These are phyloP conservation scores for Acer negundo DNA, from an alignment of 345 rosid species.

Conservation along the genomic window DNA sequence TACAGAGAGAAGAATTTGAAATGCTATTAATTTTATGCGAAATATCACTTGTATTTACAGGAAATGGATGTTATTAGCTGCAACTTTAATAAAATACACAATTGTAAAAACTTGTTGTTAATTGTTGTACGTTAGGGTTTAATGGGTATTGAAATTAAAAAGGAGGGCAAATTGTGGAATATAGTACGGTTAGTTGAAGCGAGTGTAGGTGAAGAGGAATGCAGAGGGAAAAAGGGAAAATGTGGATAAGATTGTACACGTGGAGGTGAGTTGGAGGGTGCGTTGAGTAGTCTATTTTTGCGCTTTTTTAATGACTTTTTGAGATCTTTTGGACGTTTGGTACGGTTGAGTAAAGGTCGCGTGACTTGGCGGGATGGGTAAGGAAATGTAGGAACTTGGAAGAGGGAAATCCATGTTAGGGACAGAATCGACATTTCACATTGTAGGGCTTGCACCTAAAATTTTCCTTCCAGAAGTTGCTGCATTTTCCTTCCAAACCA, in stretches of 20 bases:
- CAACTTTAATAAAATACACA: background rate
- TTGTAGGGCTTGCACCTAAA: too few relatives aligned
- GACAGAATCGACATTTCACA: too few relatives aligned
- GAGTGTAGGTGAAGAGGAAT: background rate
- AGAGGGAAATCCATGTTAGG: background rate
- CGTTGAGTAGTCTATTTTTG: background rate
- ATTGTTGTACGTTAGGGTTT: background rate
- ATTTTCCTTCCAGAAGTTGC: too few relatives aligned
- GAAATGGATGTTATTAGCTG: background rate
- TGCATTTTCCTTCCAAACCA: too few relatives aligned
- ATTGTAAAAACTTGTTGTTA: background rate
- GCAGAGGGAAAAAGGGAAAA: background rate
- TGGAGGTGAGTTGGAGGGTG: background rate
- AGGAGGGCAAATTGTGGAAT: background rate
- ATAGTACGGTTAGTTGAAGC: background rate
- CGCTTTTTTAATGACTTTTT: constrained; percentile 1
- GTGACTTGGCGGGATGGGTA: background rate
- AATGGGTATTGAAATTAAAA: background rate
- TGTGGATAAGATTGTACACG: constrained; percentile 13
- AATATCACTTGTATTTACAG: background rate
- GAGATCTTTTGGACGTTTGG: background rate
- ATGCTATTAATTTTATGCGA: too few relatives aligned
- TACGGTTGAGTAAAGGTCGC: background rate
- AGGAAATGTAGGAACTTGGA: background rate
- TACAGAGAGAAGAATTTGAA: background rate